phyloP scores from a whole-genome alignment of 1,284 basidiomycete genomes.

The Clitocybe nebularis region DNA sequence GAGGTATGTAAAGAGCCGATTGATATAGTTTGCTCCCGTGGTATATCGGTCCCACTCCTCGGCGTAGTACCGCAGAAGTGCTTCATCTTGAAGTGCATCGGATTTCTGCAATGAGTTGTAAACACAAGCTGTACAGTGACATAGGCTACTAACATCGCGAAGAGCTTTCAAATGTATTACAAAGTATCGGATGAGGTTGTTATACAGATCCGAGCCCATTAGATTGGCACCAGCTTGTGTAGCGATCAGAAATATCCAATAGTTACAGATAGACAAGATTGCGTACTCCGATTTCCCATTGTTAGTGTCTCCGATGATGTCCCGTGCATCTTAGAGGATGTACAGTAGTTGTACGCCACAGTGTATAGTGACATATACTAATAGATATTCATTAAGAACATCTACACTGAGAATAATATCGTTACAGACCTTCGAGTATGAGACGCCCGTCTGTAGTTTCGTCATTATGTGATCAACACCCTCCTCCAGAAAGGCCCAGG shows the following conservation, averaged over 20 bases:
- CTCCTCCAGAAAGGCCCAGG: slow-evolving; percentile 87
- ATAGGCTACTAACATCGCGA: slow-evolving; percentile 41
- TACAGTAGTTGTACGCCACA: slow-evolving; percentile 94
- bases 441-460: slow-evolving; percentile 83
- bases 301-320: slow-evolving; percentile 34
- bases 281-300: slow-evolving; percentile 57
- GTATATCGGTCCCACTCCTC: slow-evolving; percentile 91
- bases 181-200: slow-evolving; percentile 84
- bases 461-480: slow-evolving; percentile 93
- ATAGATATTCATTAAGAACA: slow-evolving; percentile 3
- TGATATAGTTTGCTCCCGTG: slow-evolving; percentile 88
- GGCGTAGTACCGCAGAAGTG: slow-evolving; percentile 82
- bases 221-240: slow-evolving; percentile 78
- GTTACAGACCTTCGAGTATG: slow-evolving; percentile 36
- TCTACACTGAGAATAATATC: background rate
- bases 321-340: slow-evolving; percentile 76
- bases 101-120: slow-evolving; percentile 12
- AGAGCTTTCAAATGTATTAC: slow-evolving; percentile 67
- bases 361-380: slow-evolving; percentile 90
- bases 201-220: slow-evolving; percentile 91
- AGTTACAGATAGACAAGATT: no score
- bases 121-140: no score
- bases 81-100: slow-evolving; percentile 59
- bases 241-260: no score
- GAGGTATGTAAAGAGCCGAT: slow-evolving; percentile 90